Evolutionary conservation across 2,329 filamentous ascomycete genomes (phyloP).

Genomic region (Aureobasidium leucospermi): DNA sequence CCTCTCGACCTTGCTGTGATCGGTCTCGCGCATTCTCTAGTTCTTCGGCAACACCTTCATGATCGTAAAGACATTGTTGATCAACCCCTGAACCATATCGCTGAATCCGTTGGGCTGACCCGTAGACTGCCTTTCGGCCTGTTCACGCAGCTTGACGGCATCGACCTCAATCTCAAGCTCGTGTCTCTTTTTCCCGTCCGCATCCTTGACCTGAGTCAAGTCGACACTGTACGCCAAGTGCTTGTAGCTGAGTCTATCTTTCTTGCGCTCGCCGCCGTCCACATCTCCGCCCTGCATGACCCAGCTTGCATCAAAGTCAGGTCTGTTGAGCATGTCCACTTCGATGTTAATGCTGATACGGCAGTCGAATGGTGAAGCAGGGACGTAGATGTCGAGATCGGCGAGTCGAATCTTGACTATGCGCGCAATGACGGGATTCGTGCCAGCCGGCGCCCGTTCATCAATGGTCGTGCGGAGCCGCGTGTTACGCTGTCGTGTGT

Average conservation of each 20-base stretch:
- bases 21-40: neutral
- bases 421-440: constrained; percentile 59
- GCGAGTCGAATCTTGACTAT: constrained; percentile 88
- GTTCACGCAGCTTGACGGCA: constrained; percentile 53
- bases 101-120: constrained; percentile 54
- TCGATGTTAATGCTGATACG: constrained; percentile 92
- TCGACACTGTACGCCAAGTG: constrained; percentile 87
- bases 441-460: constrained; percentile 56
- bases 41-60: constrained; percentile 18
- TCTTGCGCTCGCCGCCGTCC: constrained; percentile 41
- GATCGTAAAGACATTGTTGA: constrained; percentile 64
- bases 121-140: constrained; percentile 21
- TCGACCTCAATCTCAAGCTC: constrained; percentile 74
- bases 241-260: constrained; percentile 85
- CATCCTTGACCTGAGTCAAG: constrained; percentile 70
- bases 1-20: neutral
- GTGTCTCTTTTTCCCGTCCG: constrained; percentile 54
- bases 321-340: constrained; percentile 57
- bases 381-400: constrained; percentile 82
- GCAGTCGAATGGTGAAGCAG: constrained; percentile 72
- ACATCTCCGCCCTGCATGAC: constrained; percentile 45
- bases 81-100: constrained; percentile 62
- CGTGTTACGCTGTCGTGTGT: constrained; percentile 51
- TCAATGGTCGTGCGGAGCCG: constrained; percentile 50
- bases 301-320: constrained; percentile 48